phyloP scores from a whole-genome alignment of 139 green algal species.

The Astrephomene gubernaculifera region DNA sequence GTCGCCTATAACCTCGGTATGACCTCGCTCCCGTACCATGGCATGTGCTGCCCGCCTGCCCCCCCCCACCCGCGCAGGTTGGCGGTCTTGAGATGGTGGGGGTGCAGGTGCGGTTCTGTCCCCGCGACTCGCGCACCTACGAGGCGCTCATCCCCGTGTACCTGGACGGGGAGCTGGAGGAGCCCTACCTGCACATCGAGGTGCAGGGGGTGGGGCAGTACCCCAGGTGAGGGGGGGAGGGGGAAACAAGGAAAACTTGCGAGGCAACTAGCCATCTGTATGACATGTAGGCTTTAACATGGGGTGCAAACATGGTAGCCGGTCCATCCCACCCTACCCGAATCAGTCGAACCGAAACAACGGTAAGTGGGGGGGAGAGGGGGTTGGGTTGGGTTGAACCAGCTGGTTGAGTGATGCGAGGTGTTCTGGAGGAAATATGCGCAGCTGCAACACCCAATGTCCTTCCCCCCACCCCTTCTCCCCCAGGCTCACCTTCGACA shows the following conservation, averaged over 20 bases:
- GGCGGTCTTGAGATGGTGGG: constrained; percentile 36
- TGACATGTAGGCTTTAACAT: too few species aligned
- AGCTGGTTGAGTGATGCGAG: too few species aligned
- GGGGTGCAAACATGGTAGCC: too few species aligned
- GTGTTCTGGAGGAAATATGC: too few species aligned
- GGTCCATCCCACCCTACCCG: too few species aligned
- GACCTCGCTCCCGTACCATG: too few species aligned
- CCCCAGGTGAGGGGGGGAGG: constrained; percentile 23
- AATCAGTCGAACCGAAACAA: too few species aligned
- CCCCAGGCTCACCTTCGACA: constrained; percentile 67
- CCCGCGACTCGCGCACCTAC: constrained; percentile 60
- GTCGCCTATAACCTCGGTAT: too few species aligned
- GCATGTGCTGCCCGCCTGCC: too few species aligned
- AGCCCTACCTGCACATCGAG: constrained; percentile 60
- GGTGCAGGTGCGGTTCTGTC: constrained; percentile 62
- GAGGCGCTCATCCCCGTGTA: constrained; percentile 65
- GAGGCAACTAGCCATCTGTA: too few species aligned
- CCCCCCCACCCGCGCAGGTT: background rate
- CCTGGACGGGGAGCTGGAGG: constrained; percentile 49
- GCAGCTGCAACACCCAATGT: background rate
- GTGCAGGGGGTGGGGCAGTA: constrained; percentile 46
- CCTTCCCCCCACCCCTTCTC: constrained; percentile 23
- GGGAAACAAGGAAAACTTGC: too few species aligned
- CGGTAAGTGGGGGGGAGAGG: background rate
- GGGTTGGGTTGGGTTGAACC: background rate